Base-by-base conservation (phyloP, 306 rosid genomes). In the Quercus aquifolioides region DNA sequence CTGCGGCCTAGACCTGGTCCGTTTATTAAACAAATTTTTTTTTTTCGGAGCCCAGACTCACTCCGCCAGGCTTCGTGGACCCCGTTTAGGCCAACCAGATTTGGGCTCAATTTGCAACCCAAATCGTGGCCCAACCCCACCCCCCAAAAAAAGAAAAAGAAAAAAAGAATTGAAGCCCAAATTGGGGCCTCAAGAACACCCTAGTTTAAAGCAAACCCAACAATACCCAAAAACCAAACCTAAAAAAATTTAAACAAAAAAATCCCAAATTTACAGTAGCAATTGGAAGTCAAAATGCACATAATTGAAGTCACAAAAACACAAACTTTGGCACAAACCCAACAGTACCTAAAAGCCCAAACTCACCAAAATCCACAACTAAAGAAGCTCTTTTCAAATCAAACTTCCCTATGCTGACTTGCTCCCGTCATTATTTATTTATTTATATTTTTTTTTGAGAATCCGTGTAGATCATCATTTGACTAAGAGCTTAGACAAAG, bases 391-490 rank as follows among this genome's bases (percentile, higher is more conserved):
- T 74, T 7, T 7, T 19, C 52, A 81, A 88, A 88, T 86, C 87
- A 83, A 81, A 83, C 84, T 72, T 73, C 20, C 85, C 28, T 54
- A 81, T 55, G 79, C 81, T 79, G 81, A 78, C 78, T 82, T n/a
- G 72, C 31, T 28, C 0, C 4, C 0, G 4, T 28, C 31, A 28
- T 28, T 26, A 26, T 26, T 26, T 25, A 25, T 25, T 25, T 25
- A 1, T 25, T 25, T 25, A 25, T 25, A 1, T 28, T 3, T 3
- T 28, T 28, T 28, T 28, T 28, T 28, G 0, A 28, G 31, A 28
- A 28, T 3, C 31, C 31, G 0, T 28, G 31, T 28, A 28, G 31
- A 28, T 28, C 31, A 28, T 28, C 31, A 28, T 28, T 28, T 28
- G 31, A 28, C 31, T 28, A 28, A 28, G 3, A 28, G 31, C 31